phyloP scores from a whole-genome alignment of 768 basidiomycete species.

The Amanita rimosa region DNA sequence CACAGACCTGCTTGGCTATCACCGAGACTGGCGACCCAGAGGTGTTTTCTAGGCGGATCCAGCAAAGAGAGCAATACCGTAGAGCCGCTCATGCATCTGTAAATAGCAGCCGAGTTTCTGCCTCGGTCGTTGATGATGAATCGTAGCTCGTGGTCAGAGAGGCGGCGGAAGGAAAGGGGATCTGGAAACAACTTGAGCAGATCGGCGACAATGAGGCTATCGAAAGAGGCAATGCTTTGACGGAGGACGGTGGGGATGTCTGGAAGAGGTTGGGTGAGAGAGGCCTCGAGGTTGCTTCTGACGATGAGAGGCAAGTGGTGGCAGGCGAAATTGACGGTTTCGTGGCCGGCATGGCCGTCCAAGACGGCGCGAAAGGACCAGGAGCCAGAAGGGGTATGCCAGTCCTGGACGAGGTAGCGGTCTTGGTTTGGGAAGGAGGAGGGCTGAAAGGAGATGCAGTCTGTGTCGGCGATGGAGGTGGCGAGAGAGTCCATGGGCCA shows the following conservation, averaged over 20 bases:
- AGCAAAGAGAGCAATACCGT: slow-evolving; percentile 38
- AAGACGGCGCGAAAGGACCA: slow-evolving; percentile 38
- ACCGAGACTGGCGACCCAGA: slow-evolving; percentile 49
- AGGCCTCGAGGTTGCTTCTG: slow-evolving; percentile 13
- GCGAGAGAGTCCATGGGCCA: slow-evolving; percentile 14
- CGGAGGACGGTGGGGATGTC: slow-evolving; percentile 21
- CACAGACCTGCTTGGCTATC: slow-evolving; percentile 43
- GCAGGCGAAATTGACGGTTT: slow-evolving; percentile 31
- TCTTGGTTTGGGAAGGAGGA: slow-evolving; percentile 36
- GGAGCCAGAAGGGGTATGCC: slow-evolving; percentile 22
- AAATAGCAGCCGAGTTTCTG: slow-evolving; percentile 21
- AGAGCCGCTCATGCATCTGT: slow-evolving; percentile 39
- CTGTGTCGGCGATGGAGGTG: slow-evolving; percentile 20
- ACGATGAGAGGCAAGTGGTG: slow-evolving; percentile 21
- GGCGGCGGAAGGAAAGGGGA: slow-evolving; percentile 15
- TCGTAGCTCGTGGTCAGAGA: slow-evolving; percentile 29
- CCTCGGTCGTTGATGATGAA: slow-evolving; percentile 29
- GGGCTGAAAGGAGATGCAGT: slow-evolving; percentile 35
- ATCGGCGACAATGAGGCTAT: slow-evolving; percentile 24
- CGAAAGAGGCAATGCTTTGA: slow-evolving; percentile 25
- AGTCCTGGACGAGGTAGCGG: slow-evolving; percentile 29
- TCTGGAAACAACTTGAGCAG: slow-evolving; percentile 32
- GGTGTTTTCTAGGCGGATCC: slow-evolving; percentile 27
- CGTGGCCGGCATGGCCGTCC: slow-evolving; percentile 41
- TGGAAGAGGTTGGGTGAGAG: neutral